Percentiles rank a stretch among this genome's conserved stretches.
phyloP scores from a whole-genome alignment of 2,329 filamentous ascomycete genomes.

The Penicillium griseofulvum region DNA sequence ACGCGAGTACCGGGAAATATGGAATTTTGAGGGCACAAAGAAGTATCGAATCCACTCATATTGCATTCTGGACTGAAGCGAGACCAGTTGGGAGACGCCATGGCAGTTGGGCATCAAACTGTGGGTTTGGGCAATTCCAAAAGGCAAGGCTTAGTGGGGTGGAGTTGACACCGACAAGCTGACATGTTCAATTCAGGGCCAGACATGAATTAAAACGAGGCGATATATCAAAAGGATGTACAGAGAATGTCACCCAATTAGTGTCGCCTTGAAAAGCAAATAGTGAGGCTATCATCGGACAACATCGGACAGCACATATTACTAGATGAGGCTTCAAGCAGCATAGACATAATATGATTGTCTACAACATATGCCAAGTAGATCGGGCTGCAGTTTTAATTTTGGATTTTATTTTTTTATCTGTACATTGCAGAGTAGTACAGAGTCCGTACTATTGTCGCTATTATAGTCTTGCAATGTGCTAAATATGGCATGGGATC shows the following conservation, averaged over 20 bases:
- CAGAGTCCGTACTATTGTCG: not conserved
- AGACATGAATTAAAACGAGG: slow-evolving; percentile 2
- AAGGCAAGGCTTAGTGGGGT: slow-evolving; percentile 12
- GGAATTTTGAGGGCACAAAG: slow-evolving; percentile 1
- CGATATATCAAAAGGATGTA: not conserved
- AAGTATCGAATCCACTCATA: slow-evolving; percentile 15
- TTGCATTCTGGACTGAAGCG: slow-evolving; percentile 22
- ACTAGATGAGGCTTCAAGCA: not conserved
- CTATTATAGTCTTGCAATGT: not conserved
- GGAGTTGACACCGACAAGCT: slow-evolving; percentile 15
- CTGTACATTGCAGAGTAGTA: not conserved
- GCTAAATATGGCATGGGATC: not conserved
- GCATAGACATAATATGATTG: slow-evolving; percentile 4
- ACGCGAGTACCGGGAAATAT: not conserved
- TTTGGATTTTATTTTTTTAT: not conserved
- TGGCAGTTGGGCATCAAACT: slow-evolving; percentile 27
- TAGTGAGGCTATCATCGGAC: slow-evolving; percentile 11
- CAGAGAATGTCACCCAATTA: slow-evolving; percentile 1
- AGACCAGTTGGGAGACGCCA: slow-evolving; percentile 24
- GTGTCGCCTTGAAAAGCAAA: not conserved
- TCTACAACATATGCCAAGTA: not conserved
- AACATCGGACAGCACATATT: not conserved
- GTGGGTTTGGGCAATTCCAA: slow-evolving; percentile 19
- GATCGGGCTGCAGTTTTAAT: not conserved
- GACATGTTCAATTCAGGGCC: slow-evolving; percentile 23